Conservation (phyloP, 331 rosid species). For the Malus hybrid region DNA sequence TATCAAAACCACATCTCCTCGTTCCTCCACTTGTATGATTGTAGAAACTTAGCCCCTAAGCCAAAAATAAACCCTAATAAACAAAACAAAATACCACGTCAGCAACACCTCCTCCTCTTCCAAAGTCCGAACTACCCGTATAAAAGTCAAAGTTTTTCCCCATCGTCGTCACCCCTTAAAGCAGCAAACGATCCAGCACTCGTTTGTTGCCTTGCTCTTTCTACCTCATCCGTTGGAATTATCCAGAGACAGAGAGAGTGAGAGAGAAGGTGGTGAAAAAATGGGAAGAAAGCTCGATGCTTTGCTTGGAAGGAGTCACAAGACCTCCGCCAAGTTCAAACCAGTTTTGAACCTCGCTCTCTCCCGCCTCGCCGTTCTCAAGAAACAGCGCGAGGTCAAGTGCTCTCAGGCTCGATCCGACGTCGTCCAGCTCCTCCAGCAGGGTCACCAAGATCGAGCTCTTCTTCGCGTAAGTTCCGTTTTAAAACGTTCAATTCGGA, state of each 20-base stretch:
- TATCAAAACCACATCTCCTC: background rate
- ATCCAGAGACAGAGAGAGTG: background rate
- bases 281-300: constrained; percentile 82
- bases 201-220: background rate
- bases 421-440: constrained; percentile 66
- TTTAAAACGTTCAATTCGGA: too few species aligned
- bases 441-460: constrained; percentile 67
- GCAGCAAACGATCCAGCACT: background rate
- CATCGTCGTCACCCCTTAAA: background rate
- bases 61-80: background rate
- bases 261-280: background rate
- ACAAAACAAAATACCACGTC: background rate
- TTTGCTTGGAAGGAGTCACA: constrained; percentile 54
- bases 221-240: background rate
- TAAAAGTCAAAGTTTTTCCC: background rate
- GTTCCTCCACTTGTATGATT: background rate
- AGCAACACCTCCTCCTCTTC: background rate
- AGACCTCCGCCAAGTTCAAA: constrained; percentile 47
- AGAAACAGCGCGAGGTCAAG: constrained; percentile 56
- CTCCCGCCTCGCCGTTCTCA: constrained; percentile 66
- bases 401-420: constrained; percentile 57
- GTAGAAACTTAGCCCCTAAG: background rate
- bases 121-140: background rate
- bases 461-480: constrained; percentile 51
- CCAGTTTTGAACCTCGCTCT: constrained; percentile 48